Evolutionary conservation across 306 rosid genomes (phyloP), one percentile per base, ranked within the genome.

Genomic region (Dryas octopetala): DNA sequence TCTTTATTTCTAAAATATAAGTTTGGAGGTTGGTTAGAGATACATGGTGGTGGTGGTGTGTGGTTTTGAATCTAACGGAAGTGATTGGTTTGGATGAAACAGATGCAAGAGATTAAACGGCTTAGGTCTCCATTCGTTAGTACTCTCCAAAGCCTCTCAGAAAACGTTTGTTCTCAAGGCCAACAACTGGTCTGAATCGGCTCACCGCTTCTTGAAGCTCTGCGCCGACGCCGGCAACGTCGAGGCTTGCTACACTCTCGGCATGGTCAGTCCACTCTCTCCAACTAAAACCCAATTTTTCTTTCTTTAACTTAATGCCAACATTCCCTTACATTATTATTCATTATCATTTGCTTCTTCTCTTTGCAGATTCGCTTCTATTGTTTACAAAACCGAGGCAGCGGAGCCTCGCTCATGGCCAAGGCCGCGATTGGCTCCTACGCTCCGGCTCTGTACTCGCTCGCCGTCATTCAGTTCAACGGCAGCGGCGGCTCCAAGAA

Each of bases 381-480:
- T 76, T 91, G 98, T 71, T 75, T 94, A 66, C 89, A 87, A 64
- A 88, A 83, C 73, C 78, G 93, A 78, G 95, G 95, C 2, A 90
- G 89, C 68, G 98, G 98, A 14, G 95, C 96, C 3, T 88, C 97
- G 9, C 65, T 91, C 4, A 86, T 94, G 88, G 97, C 98, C 4
- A 94, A 91, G 79, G 96, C 97, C 5, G 98, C 98, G 67, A 87
- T 94, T 82, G 65, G 79, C 17, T 92, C 94, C 49, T 91, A 94
- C 96, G 98, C 97, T 69, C 91, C 86, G 67, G 96, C 98, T 0
- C 79, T 94, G 0, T 94, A 91, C 78, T 91, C 98, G 0, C 87
- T 94, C 1, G 96, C 96, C 0, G 95, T 94, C 0, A 84, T 94
- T n/a, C 98, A 94, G 86, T 94, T 94, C 84, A 94, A 94, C 78